Base-by-base conservation (phyloP, 306 rosid species). In the Glycine latifolia region DNA sequence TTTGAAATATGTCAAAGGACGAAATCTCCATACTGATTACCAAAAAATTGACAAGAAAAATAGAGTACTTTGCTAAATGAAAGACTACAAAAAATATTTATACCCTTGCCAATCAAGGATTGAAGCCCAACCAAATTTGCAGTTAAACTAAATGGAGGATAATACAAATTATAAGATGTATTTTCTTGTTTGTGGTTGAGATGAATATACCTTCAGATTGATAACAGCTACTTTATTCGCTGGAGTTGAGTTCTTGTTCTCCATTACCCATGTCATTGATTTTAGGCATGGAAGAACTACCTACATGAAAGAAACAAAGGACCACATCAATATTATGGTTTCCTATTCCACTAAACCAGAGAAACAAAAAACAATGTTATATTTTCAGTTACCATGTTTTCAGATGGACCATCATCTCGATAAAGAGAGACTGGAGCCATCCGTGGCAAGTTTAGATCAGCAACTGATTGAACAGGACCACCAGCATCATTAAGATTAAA, bases 201-300 rank as follows among this genome's bases (percentile, higher is more conserved):
- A 79, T 33, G 78, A 54, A 68, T 80, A 26, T 85, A 92, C 98
- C 93, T 94, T 94, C 80, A 94, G 89, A 78, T 90, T 94, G 73
- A 94, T 92, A 75, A 91, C 94, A 81, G 97, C 98, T 48, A 92
- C 93, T 88, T 87, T 89, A 74, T 87, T 92, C 81, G 91, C 96
- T 3, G 91, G 92, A 75, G 88, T 63, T 73, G 96, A 91, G 87
- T 86, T 92, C 86, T 94, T 94, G 83, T 88, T 92, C 92, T 94
- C 98, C 98, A 94, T 94, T 61, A 91, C 96, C 98, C 98, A 94
- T 56, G 97, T 94, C 98, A 94, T 94, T 80, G 98, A 92, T 89
- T 94, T 94, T 62, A 91, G 87, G 83, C 92, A 91, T 50, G 97
- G 98, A 79, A 94, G 98, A 87, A 90, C 92, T 75, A 84, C 91